Percentiles rank a stretch among this genome's conserved stretches.
phyloP scores from a whole-genome alignment of 2,329 filamentous ascomycete species.

The Eutypa lata region DNA sequence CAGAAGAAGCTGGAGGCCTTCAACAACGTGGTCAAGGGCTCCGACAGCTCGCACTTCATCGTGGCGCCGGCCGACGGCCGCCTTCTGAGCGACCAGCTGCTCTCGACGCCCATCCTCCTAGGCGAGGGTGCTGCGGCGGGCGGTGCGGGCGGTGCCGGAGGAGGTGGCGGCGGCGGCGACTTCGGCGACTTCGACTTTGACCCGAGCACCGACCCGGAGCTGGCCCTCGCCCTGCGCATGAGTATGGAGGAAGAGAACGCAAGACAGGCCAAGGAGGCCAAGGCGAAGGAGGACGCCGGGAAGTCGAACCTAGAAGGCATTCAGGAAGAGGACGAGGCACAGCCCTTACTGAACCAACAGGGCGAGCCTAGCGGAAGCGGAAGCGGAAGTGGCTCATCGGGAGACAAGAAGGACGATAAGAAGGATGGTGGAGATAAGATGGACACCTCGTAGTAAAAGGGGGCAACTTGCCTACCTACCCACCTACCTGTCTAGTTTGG shows the following conservation, averaged over 20 bases:
- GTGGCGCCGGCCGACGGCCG: slow-evolving; percentile 88
- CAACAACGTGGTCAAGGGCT: slow-evolving; percentile 87
- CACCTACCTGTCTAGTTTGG: slow-evolving; percentile 4
- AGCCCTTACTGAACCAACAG: slow-evolving; percentile 61
- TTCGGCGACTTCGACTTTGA: slow-evolving; percentile 85
- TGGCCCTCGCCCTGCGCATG: slow-evolving; percentile 93
- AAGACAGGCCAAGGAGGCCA: slow-evolving; percentile 80
- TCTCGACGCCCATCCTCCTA: slow-evolving; percentile 84
- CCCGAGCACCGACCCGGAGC: slow-evolving; percentile 85
- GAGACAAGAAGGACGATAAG: slow-evolving; percentile 46
- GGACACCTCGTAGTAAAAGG: slow-evolving; percentile 70
- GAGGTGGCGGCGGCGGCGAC: slow-evolving; percentile 59
- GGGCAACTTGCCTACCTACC: not conserved
- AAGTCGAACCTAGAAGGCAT: slow-evolving; percentile 79
- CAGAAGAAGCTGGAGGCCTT: slow-evolving; percentile 92
- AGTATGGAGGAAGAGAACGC: slow-evolving; percentile 98
- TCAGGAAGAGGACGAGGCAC: slow-evolving; percentile 72
- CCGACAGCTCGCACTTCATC: slow-evolving; percentile 86
- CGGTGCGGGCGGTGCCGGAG: slow-evolving; percentile 50
- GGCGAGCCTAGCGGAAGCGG: slow-evolving; percentile 63
- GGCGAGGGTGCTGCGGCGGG: slow-evolving; percentile 65
- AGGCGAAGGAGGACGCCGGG: slow-evolving; percentile 68
- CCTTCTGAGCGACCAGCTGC: slow-evolving; percentile 86
- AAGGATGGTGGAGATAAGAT: slow-evolving; percentile 72
- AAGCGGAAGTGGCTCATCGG: slow-evolving; percentile 25